Conservation (phyloP, 2,329 filamentous ascomycete species). For the Ambrosiella cleistominuta region DNA sequence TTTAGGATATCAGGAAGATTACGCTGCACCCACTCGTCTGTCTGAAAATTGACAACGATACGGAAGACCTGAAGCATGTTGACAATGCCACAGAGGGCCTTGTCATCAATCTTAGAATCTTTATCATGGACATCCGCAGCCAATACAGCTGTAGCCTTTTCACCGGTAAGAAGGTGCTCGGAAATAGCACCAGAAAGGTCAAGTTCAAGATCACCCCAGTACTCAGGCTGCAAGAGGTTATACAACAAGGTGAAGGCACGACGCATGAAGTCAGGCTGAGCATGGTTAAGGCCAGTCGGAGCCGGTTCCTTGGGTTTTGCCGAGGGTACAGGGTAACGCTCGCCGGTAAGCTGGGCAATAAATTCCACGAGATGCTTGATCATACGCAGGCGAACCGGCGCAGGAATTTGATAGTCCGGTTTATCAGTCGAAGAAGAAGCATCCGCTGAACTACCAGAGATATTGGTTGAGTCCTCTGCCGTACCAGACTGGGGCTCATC, state of each 20-base stretch:
- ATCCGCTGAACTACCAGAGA: not conserved
- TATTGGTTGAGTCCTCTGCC: not conserved
- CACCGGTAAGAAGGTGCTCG: conserved; percentile 66
- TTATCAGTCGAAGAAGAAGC: conserved; percentile 18
- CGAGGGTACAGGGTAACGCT: conserved; percentile 64
- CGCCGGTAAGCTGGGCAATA: conserved; percentile 64
- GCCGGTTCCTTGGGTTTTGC: conserved; percentile 42
- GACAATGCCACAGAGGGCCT: conserved; percentile 36
- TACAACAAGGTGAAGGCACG: conserved; percentile 68
- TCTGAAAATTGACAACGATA: conserved; percentile 71
- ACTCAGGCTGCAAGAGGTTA: conserved; percentile 68
- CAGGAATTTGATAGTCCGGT: conserved; percentile 50
- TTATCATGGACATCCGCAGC: conserved; percentile 42
- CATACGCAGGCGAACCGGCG: conserved; percentile 55
- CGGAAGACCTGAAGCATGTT: conserved; percentile 88
- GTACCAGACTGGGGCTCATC: conserved; percentile 9
- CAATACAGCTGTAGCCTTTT: conserved; percentile 49
- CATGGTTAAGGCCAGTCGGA: conserved; percentile 24
- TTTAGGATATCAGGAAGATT: conserved; percentile 67
- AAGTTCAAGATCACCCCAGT: conserved; percentile 83
- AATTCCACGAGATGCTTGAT: conserved; percentile 93
- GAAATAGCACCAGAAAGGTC: conserved; percentile 75
- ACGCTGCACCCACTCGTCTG: conserved; percentile 76
- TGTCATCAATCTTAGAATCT: conserved; percentile 58
- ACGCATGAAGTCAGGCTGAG: conserved; percentile 26